Evolutionary conservation across 441 rosid species (phyloP), one percentile per base, ranked within the genome.

Genomic region (Croton setiger): DNA sequence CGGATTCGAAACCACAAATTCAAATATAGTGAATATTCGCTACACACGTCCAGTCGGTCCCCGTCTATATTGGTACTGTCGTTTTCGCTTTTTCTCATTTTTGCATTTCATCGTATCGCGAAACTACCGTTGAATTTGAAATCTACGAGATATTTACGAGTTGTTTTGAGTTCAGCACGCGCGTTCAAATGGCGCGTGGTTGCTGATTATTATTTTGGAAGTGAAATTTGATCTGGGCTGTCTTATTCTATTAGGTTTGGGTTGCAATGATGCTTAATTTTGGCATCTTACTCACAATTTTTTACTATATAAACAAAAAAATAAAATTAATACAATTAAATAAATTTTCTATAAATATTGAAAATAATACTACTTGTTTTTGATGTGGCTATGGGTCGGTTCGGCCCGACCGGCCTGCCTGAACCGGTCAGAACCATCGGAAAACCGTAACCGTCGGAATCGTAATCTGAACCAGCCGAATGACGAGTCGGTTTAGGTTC

Each of bases 1-100:
- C 97, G 98, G 98, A 93, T 84, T 82, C 86, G 78, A 89, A 90
- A 87, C 85, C 79, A 79, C 78, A 70, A 75, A 89, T 82, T 93
- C 83, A 93, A 91, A 89, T 88, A 77, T 71, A 79, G 89, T 87
- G 93, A 86, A 93, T 87, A 88, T 93, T 81, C 96, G 79, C 55
- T 3, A 65, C 89, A 82, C 81, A 83, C 82, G 97, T 93, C 97
- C 98, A 88, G 76, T 85, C 75, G 82, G 82, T 61, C 87, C 88
- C 86, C 66, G 56, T 75, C 66, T 69, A 27, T 2, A 71, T 39
- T 62, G 70, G 67, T 65, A 48, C 76, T 75, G 85, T 85, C 87
- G 77, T 74, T 83, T 74, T 86, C 86, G 44, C 36, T 48, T 43
- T 44, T 63, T 35, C 35, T 43, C 18, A 47, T 14, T n/a, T 45